These are phyloP conservation scores for Solanum appendiculatum DNA, from an alignment of 257 asterid genomes.

Conservation along the genomic window DNA sequence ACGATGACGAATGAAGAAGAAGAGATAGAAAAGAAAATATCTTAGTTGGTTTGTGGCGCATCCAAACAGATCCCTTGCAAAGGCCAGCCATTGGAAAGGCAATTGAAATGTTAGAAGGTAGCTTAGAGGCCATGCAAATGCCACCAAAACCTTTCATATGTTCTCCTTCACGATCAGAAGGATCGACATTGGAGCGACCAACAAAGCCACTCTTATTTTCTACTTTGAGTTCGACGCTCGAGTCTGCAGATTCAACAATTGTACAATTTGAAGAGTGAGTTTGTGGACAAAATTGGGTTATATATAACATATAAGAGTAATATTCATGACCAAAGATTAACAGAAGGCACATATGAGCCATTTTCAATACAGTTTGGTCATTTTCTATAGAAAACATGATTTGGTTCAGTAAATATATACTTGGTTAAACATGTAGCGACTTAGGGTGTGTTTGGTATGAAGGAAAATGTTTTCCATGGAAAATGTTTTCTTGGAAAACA, in stretches of 20 bases:
- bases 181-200: background rate
- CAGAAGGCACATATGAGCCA: background rate
- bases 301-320: background rate
- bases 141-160: slow-evolving; percentile 15
- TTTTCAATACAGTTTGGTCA: background rate
- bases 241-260: too few species aligned
- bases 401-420: background rate
- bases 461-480: too few species aligned
- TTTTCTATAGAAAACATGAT: background rate
- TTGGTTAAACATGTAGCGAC: background rate
- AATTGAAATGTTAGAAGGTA: slow-evolving; percentile 12
- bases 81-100: slow-evolving; percentile 9
- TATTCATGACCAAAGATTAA: background rate
- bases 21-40: slow-evolving; percentile 2
- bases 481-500: too few species aligned
- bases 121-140: background rate
- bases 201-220: background rate
- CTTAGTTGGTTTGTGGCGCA: slow-evolving; percentile 15
- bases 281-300: too few species aligned
- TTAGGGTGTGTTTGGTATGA: too few species aligned
- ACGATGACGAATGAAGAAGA: background rate
- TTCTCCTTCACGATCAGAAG: background rate
- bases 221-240: background rate
- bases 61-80: slow-evolving; percentile 3
- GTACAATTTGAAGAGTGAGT: background rate